Evolutionary conservation across 2,329 filamentous ascomycete genomes (phyloP).

Genomic region (Colletotrichum aenigma): DNA sequence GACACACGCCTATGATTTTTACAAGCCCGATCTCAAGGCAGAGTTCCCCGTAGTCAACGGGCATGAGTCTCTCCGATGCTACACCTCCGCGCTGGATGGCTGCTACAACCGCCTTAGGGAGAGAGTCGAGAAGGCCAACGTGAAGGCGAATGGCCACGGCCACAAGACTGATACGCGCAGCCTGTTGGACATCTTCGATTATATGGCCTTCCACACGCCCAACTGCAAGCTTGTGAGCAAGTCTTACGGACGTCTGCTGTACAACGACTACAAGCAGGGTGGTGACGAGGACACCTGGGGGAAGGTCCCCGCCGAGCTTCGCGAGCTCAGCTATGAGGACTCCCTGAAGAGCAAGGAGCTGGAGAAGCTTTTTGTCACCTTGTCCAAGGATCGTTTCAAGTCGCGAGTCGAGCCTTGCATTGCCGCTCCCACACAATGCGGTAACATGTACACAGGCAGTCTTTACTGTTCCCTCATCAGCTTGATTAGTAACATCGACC

Average conservation of each 20-base stretch:
- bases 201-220: slow-evolving; percentile 53
- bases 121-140: slow-evolving; percentile 59
- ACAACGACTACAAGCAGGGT: not conserved
- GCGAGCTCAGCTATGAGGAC: not conserved
- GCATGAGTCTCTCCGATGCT: slow-evolving; percentile 82
- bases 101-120: slow-evolving; percentile 76
- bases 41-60: slow-evolving; percentile 87
- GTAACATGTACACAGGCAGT: slow-evolving; percentile 60
- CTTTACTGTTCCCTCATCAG: slow-evolving; percentile 61
- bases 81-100: slow-evolving; percentile 79
- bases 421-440: slow-evolving; percentile 29
- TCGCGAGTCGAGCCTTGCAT: not conserved
- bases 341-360: not conserved
- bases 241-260: not conserved
- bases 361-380: not conserved
- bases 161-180: slow-evolving; percentile 25
- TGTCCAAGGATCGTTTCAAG: not conserved
- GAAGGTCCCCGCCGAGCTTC: not conserved
- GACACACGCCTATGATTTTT: slow-evolving; percentile 87
- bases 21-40: slow-evolving; percentile 87
- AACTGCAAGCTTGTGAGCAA: slow-evolving; percentile 5
- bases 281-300: not conserved
- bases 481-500: slow-evolving; percentile 54
- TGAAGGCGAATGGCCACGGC: slow-evolving; percentile 51
- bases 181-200: slow-evolving; percentile 80